Base-by-base conservation (phyloP, 805 yeast species). In the Komagataella ulmi region DNA sequence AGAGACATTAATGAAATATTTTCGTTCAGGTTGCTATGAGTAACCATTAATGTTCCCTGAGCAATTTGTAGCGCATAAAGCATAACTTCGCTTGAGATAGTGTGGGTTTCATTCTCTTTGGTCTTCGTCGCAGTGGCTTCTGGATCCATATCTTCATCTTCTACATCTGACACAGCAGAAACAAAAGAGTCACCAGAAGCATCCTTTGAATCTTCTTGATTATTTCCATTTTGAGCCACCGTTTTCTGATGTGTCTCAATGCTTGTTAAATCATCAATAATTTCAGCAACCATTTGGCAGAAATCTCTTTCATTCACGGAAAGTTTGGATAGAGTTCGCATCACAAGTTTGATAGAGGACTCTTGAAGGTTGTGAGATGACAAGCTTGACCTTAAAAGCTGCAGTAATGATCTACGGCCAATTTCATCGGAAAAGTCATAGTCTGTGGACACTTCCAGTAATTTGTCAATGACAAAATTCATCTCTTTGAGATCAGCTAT, bases 381-480 rank as follows among this genome's bases (percentile, higher is more conserved):
- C 53, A 85, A 67, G n/a, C 81, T 70, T 19, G 78, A 70, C 68
- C 88, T 73, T 3, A 82, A 65, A 1, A 79, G 72, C 30, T 71
- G 74, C 45, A 85, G 67, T 79, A 88, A 80, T 47, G 80, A 80
- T 63, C 96, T 76, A 61, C 97, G 77, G 18, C 97, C 97, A 48
- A 85, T 77, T 64, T 90, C 96, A 68, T 93, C 97, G 58, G 88
- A 83, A 60, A 80, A 88, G 63, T 93, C 98, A 61, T 84, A 85
- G 44, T 78, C 77, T 24, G 76, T 75, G 0, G 90, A 83, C 24
- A 88, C 76, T 7, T 70, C 65, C 44, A 91, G 62, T 18, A 91
- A 64, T 64, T 93, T 96, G 53, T 80, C 80, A 46, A 89, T 74
- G 48, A 89, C 78, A 61, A 81, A 89, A 55, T 85, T 90, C 24